Base-by-base conservation (phyloP, 2,329 filamentous ascomycete genomes). In the Incumbomyces delicatus region DNA sequence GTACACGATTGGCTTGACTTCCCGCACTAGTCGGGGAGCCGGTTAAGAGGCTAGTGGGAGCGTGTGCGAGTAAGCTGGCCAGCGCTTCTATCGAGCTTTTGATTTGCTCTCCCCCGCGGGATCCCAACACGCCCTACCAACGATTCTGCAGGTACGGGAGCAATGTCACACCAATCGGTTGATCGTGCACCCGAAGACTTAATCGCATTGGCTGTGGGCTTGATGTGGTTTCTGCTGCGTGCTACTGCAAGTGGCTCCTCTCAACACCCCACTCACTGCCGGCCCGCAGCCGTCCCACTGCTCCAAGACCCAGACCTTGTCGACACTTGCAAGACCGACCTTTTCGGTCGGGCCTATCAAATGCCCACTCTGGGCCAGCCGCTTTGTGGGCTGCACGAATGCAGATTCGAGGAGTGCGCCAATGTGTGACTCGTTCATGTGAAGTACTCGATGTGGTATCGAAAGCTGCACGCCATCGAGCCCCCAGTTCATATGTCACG, bases 261-360 rank as follows among this genome's bases (percentile, higher is more conserved):
- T n/a, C n/a, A n/a, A n/a, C 22, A 27, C 22, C 22, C 22, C 22
- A 27, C 22, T 27, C 8, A 27, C 22, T 29, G 22, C 10, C 38
- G 38, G 38, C 38, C 38, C 38, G 38, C 38, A 40, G 18, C 38
- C 22, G 38, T 40, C 20, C 33, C 17, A 40, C 20, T 13, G 18
- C n/a, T 29, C 8, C 22, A n/a, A n/a, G n/a, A n/a, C n/a, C 8
- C 22, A 27, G 22, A 27, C 22, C 22, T 8, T 27, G 22, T 27
- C 8, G 22, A 27, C 22, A 27, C 5, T 4, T 27, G 22, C 8
- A 8, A 27, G 22, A 27, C 38, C 20, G 8, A 11, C 3, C 12
- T 13, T 10, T 13, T 40, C 6, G 18, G 6, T 18, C 17, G 30
- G 22, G 5, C 22, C 20, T 42, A 22, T 18, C 40, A 22, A 42